A percentile compares a stretch with the other conserved stretches of the same genome.
phyloP scores from a whole-genome alignment of 2,329 filamentous ascomycete species.

The Fonsecaea erecta region DNA sequence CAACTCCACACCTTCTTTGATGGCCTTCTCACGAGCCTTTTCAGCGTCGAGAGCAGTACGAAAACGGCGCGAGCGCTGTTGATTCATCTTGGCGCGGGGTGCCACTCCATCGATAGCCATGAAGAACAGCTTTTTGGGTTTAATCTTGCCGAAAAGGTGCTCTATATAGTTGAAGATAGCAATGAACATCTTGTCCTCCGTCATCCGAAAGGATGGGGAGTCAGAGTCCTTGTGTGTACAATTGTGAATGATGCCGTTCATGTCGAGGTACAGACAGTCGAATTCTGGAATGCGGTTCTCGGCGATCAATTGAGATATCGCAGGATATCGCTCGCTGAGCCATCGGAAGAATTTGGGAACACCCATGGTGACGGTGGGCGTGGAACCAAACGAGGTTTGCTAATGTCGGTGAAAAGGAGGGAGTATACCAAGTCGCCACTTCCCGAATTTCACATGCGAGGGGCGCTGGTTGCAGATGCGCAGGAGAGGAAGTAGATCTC shows the following conservation, averaged over 20 bases:
- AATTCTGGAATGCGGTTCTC: slow-evolving; percentile 99
- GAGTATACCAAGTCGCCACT: background rate
- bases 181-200: slow-evolving; percentile 99
- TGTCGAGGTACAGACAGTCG: slow-evolving; percentile 84
- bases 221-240: slow-evolving; percentile 97
- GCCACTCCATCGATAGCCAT: slow-evolving; percentile 99
- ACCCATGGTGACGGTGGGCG: slow-evolving; percentile 59
- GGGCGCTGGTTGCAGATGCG: background rate
- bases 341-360: slow-evolving; percentile 94
- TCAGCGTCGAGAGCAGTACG: slow-evolving; percentile 91
- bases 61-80: slow-evolving; percentile 93
- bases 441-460: slow-evolving; percentile 3
- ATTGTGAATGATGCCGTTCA: slow-evolving; percentile 99
- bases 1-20: slow-evolving; percentile 85
- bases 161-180: slow-evolving; percentile 99
- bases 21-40: slow-evolving; percentile 86
- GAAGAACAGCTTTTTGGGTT: slow-evolving; percentile 97
- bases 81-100: slow-evolving; percentile 98
- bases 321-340: slow-evolving; percentile 98
- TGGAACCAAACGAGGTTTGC: slow-evolving; percentile 29
- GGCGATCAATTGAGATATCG: slow-evolving; percentile 96
- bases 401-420: slow-evolving; percentile 17
- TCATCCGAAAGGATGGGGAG: slow-evolving; percentile 87
- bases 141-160: slow-evolving; percentile 97
- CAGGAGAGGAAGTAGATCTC: background rate